Conservation (phyloP, 176 grass and related monocot genomes). For the Canna indica region DNA sequence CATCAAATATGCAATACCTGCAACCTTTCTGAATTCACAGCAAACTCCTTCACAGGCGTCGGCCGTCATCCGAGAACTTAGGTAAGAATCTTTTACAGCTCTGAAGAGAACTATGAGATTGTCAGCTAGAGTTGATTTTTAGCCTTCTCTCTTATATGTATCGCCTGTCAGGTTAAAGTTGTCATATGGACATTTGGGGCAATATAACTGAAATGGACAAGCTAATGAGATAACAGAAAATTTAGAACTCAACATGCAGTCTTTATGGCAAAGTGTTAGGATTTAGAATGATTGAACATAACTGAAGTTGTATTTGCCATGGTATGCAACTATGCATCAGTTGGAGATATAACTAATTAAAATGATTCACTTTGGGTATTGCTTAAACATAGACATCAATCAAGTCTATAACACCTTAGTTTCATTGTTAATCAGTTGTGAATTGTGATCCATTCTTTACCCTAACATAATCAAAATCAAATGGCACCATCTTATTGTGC, state of each 20-base stretch:
- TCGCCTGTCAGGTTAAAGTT: not conserved
- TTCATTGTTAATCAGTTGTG: not conserved
- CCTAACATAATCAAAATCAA: not conserved
- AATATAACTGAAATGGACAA: not conserved
- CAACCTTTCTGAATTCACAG: constrained; percentile 79
- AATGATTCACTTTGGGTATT: not conserved
- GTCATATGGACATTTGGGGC: not conserved
- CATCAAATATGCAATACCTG: constrained; percentile 63
- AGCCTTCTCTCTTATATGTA: not conserved
- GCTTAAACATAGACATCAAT: not conserved
- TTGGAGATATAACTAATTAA: not conserved
- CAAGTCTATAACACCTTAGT: no score
- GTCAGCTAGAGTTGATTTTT: no score
- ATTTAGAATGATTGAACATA: not conserved
- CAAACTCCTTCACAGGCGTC: constrained; percentile 77
- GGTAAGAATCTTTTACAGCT: constrained; percentile 25
- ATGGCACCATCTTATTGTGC: not conserved
- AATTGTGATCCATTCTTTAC: not conserved
- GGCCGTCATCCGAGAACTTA: constrained; percentile 59
- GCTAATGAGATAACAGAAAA: not conserved
- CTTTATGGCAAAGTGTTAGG: not conserved
- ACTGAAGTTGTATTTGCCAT: not conserved
- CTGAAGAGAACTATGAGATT: not conserved
- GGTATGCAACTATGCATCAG: not conserved
- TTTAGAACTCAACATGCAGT: not conserved